A percentile compares a stretch with the other conserved stretches of the same genome.
These are phyloP conservation scores for Colletotrichum sp. DNA, from an alignment of 2,329 filamentous ascomycete genomes.

Conservation along the genomic window DNA sequence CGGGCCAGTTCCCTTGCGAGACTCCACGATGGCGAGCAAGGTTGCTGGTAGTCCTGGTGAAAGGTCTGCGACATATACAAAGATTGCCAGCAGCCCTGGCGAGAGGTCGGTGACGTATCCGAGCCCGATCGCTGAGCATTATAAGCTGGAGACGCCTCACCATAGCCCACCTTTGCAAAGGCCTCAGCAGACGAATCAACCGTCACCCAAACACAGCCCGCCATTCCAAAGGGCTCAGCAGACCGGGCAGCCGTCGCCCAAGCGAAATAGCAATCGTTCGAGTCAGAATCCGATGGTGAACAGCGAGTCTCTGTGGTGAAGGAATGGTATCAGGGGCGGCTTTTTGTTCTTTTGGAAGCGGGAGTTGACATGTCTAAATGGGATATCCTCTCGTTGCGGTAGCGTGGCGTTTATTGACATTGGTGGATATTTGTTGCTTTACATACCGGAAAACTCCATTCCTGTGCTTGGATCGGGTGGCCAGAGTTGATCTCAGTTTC, in stretches of 20 bases:
- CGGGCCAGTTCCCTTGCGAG: conserved; percentile 5
- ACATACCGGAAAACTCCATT: neutral
- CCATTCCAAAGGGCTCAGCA: conserved; percentile 5
- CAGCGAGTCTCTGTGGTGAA: conserved; percentile 15
- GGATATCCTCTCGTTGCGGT: neutral
- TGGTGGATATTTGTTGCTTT: neutral
- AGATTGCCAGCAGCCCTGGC: neutral
- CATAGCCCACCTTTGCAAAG: conserved; percentile 9
- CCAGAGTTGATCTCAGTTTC: conserved; percentile 15
- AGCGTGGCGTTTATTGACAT: conserved; percentile 9
- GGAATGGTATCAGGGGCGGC: neutral
- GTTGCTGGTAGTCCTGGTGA: conserved; percentile 11
- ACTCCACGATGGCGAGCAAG: conserved; percentile 20
- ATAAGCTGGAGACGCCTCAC: neutral
- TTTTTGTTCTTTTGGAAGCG: neutral
- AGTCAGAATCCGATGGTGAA: conserved; percentile 16
- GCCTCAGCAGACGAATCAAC: neutral
- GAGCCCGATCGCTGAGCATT: conserved; percentile 6
- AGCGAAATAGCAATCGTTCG: neutral
- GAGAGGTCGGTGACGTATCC: conserved; percentile 15
- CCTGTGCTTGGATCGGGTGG: neutral
- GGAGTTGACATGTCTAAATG: neutral
- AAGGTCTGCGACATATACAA: conserved; percentile 11
- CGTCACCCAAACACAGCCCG: neutral
- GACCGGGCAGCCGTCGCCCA: neutral